Percentiles rank a stretch among this genome's conserved stretches.
phyloP scores from a whole-genome alignment of 1,284 basidiomycete genomes.

The Neonothopanus nambi region DNA sequence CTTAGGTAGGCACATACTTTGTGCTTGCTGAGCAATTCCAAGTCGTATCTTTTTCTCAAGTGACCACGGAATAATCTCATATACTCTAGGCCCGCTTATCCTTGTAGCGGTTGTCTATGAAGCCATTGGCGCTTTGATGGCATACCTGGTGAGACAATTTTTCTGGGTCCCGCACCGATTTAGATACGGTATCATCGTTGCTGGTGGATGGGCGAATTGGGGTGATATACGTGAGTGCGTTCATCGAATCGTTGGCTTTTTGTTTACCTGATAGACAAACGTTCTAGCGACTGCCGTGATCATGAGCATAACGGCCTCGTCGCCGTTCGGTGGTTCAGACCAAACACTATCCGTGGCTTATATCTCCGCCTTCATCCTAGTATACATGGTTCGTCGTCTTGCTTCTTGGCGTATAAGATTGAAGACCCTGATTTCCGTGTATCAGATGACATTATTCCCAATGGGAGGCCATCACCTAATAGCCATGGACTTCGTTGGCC shows the following conservation, averaged over 20 bases:
- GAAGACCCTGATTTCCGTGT: not conserved
- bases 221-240: constrained; percentile 64
- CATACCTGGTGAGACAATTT: constrained; percentile 59
- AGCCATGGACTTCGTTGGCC: constrained; percentile 61
- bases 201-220: constrained; percentile 65
- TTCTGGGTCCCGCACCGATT: constrained; percentile 83
- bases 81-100: constrained; percentile 49
- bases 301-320: constrained; percentile 50
- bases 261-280: not conserved
- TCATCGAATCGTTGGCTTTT: not conserved
- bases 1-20: constrained; percentile 55
- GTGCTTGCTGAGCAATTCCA: no score
- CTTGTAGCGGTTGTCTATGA: constrained; percentile 57
- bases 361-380: constrained; percentile 45
- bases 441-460: constrained; percentile 64
- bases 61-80: constrained; percentile 10
- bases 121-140: constrained; percentile 51
- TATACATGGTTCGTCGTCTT: constrained; percentile 39
- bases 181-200: constrained; percentile 63
- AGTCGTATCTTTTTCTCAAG: constrained; percentile 11
- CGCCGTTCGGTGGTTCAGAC: constrained; percentile 56
- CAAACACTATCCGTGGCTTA: constrained; percentile 67
- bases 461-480: constrained; percentile 54
- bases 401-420: constrained; percentile 1
- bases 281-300: constrained; percentile 62